Conservation (phyloP, 495 filamentous ascomycete genomes). For the Penicillium egyptiacum region DNA sequence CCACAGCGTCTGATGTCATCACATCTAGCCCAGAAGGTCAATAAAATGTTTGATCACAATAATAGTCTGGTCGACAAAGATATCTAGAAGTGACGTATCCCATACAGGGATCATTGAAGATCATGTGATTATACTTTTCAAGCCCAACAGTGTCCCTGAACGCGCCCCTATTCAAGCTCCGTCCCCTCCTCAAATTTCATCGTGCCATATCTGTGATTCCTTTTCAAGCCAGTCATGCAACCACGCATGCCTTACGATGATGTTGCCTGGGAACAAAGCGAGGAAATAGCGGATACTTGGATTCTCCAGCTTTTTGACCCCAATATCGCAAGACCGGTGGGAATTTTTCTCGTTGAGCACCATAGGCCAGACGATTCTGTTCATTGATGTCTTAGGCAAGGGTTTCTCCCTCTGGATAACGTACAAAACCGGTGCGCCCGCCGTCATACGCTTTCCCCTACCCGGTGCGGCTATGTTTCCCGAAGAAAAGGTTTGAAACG, state of each 20-base stretch:
- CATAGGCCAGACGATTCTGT: constrained; percentile 4
- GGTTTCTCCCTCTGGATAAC: constrained; percentile 19
- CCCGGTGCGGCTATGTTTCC: constrained; percentile 26
- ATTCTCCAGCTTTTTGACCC: constrained; percentile 14
- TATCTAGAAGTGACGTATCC: too few relatives aligned
- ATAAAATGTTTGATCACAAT: too few relatives aligned
- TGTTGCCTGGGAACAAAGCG: constrained; percentile 22
- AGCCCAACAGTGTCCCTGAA: too few relatives aligned
- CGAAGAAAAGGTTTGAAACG: constrained; percentile 40
- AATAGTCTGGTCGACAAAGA: too few relatives aligned
- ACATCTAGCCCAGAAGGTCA: too few relatives aligned
- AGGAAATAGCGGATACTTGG: constrained; percentile 18
- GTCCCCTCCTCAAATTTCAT: too few relatives aligned
- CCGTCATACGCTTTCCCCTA: constrained; percentile 16
- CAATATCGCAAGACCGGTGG: constrained; percentile 7
- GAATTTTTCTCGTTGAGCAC: constrained; percentile 14
- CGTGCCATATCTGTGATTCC: too few relatives aligned
- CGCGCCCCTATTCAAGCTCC: too few relatives aligned
- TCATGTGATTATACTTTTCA: too few relatives aligned
- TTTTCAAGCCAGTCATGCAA: neutral
- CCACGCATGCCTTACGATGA: constrained; percentile 18
- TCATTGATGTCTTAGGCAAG: constrained; percentile 12
- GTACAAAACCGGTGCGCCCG: constrained; percentile 1
- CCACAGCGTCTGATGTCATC: too few relatives aligned
- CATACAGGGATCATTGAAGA: too few relatives aligned